A percentile compares a stretch with the other conserved stretches of the same genome.
Conservation (phyloP, 2,329 filamentous ascomycete genomes). For the Penicillium freii region DNA sequence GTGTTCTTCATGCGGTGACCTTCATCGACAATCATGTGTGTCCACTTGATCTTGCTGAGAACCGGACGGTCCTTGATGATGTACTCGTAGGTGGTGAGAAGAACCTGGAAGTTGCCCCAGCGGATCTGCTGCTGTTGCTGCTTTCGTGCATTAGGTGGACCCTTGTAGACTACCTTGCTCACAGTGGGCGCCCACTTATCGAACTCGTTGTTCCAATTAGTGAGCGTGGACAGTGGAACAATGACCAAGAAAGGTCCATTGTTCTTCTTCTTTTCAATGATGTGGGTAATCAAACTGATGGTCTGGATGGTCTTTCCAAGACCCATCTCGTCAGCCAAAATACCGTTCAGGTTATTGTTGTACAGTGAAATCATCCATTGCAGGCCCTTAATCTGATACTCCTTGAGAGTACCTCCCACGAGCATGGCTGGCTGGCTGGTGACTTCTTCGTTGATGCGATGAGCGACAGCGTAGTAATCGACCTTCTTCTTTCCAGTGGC, state of each 20-base stretch:
- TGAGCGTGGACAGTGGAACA: conserved; percentile 92
- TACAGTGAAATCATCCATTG: conserved; percentile 99
- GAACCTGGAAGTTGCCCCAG: conserved; percentile 90
- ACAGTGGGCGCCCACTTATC: conserved; percentile 97
- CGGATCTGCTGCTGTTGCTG: conserved; percentile 91
- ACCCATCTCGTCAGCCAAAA: conserved; percentile 98
- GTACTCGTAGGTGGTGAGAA: conserved; percentile 97
- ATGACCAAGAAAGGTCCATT: conserved; percentile 93
- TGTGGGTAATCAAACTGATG: conserved; percentile 93
- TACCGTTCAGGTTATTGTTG: conserved; percentile 99
- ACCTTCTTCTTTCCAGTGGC: conserved; percentile 67
- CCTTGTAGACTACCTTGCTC: conserved; percentile 90
- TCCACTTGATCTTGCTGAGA: conserved; percentile 98
- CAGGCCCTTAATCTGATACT: conserved; percentile 96
- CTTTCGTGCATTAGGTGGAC: conserved; percentile 83
- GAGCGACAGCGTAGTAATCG: conserved; percentile 97
- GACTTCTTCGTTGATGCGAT: conserved; percentile 92
- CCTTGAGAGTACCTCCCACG: conserved; percentile 89
- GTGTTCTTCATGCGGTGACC: conserved; percentile 99
- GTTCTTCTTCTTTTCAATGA: conserved; percentile 93
- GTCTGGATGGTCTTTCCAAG: conserved; percentile 99
- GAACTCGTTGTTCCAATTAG: conserved; percentile 98
- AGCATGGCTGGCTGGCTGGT: conserved; percentile 78
- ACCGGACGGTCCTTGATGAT: conserved; percentile 98
- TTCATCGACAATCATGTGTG: conserved; percentile 99